These are phyloP conservation scores for Kuraishia ogatae DNA, from an alignment of 805 yeast species.

Conservation along the genomic window DNA sequence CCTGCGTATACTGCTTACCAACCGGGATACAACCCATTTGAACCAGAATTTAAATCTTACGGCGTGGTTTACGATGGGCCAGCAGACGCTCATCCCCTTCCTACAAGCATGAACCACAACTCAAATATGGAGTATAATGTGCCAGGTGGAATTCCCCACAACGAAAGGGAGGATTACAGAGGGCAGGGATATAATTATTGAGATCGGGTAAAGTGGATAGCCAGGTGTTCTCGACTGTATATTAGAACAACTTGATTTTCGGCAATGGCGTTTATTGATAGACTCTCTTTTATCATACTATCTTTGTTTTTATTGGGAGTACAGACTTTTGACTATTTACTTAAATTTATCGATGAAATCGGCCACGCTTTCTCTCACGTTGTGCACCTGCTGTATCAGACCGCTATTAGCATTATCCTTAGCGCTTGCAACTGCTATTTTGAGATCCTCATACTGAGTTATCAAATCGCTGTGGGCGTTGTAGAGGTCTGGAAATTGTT, in stretches of 20 bases:
- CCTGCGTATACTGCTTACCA: background rate
- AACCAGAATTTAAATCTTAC: background rate
- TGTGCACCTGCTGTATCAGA: background rate
- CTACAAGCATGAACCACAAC: background rate
- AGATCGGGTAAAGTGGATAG: background rate
- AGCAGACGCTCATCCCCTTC: background rate
- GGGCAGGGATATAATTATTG: background rate
- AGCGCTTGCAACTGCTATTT: background rate
- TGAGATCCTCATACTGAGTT: background rate
- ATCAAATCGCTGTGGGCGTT: constrained; percentile 13
- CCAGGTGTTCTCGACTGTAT: background rate
- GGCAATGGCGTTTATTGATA: background rate
- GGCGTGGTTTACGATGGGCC: background rate
- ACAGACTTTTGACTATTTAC: background rate
- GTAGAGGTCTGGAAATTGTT: constrained; percentile 27
- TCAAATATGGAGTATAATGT: background rate
- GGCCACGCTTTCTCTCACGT: background rate
- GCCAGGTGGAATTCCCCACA: background rate
- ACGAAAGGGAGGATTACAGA: background rate
- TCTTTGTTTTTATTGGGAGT: background rate
- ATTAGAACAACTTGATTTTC: background rate
- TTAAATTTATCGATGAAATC: background rate
- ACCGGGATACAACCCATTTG: background rate
- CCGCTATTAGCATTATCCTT: background rate
- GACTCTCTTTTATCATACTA: background rate